Base-by-base conservation (phyloP, 2,329 filamentous ascomycete genomes). In the Trichophyton schoenleinii region DNA sequence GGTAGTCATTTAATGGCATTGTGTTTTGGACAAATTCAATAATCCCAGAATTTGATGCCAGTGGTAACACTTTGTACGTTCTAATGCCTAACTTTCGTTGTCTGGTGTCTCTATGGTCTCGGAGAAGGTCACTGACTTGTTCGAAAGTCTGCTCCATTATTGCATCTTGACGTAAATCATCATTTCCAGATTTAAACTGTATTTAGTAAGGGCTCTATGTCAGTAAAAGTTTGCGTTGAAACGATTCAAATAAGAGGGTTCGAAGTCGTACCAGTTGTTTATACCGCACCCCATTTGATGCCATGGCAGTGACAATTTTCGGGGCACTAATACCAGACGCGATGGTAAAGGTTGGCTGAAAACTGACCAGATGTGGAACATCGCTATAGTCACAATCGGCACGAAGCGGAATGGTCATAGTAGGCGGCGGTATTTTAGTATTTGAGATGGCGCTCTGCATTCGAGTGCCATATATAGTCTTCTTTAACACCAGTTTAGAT, bases 131-230 rank as follows among this genome's bases (percentile, higher is more conserved):
- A 62, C 91, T 97, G 22, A 96, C 94, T 74, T 95, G 91, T 62
- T 91, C 89, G 72, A 99, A 99, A 0, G 99, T 94, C 74, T 99
- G 94, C 74, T 99, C 95, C 95, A 99, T 99, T 78, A 86, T 99
- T 52, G 92, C 90, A 70, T 99, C 94, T 76, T 99, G 94, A 7
- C 95, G 88, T 11, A 99, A 81, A 71, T 99, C 92, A 72, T 99
- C 94, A 70, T 92, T 92, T 18, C 94, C 91, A 64, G 91, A 91
- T 79, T 99, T 99, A 71, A 96, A 86, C 79, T 85, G 65, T 62
- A 58, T 11, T 59, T 18, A 9, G 25, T 11, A 41, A 59, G 20
- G 11, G 41, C 3, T 7, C 49, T 36, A 9, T 31, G 13, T 58
- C 18, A 42, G 36, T 20, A 11, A 31, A 49, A 59, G 28, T 28